phyloP scores from a whole-genome alignment of 371 early-diverging fungal genomes.

The Zopfochytrium polystomum region DNA sequence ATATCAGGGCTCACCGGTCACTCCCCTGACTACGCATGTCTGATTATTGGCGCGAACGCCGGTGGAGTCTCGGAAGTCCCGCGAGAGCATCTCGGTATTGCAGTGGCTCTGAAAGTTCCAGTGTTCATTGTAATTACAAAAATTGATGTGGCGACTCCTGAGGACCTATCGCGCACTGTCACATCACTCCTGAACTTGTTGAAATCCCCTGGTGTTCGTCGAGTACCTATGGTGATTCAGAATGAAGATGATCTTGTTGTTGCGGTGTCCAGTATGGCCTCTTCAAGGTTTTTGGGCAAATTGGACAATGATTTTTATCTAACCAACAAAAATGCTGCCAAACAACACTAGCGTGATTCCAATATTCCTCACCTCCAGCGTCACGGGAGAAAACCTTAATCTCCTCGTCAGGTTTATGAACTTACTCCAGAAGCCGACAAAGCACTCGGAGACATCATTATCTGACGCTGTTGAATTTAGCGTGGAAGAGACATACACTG shows the following conservation, averaged over 20 bases:
- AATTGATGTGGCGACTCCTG: constrained; percentile 46
- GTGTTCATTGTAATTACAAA: constrained; percentile 55
- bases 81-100: constrained; percentile 46
- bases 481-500: constrained; percentile 47
- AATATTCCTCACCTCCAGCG: constrained; percentile 48
- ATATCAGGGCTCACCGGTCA: constrained; percentile 44
- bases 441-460: constrained; percentile 11
- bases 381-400: constrained; percentile 52
- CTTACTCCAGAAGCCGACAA: constrained; percentile 36
- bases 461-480: constrained; percentile 35
- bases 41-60: constrained; percentile 41
- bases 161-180: constrained; percentile 43
- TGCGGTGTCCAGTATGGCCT: constrained; percentile 27
- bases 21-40: constrained; percentile 48
- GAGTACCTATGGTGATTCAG: constrained; percentile 45
- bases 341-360: constrained; percentile 35
- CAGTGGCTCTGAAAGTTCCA: constrained; percentile 48
- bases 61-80: constrained; percentile 41
- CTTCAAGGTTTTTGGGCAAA: constrained; percentile 17
- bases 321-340: no score
- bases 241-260: constrained; percentile 44
- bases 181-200: constrained; percentile 36
- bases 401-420: constrained; percentile 46
- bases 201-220: constrained; percentile 41
- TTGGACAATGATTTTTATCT: constrained; percentile 1